Conservation (phyloP, 2,329 filamentous ascomycete species). For the Metarhizium rileyi region DNA sequence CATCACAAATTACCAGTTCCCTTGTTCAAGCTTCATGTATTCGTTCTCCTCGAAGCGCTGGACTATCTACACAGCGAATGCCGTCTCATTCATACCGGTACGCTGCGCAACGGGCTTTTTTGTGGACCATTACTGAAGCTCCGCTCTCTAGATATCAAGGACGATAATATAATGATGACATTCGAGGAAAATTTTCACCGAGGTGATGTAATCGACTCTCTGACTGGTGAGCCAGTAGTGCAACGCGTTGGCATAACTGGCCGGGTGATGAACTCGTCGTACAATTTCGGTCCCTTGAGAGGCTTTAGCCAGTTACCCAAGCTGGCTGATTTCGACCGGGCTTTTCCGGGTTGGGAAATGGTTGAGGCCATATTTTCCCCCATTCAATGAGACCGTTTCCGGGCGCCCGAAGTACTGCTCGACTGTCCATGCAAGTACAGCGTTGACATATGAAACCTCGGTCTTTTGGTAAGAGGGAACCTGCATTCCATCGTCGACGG, state of each 20-base stretch:
- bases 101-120: not conserved
- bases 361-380: constrained; percentile 8
- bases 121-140: not conserved
- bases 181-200: constrained; percentile 9
- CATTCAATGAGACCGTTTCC: constrained; percentile 12
- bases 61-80: constrained; percentile 13
- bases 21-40: not conserved
- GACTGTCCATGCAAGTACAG: constrained; percentile 12
- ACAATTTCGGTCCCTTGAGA: constrained; percentile 9
- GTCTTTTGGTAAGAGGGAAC: constrained; percentile 9
- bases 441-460: constrained; percentile 13
- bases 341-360: constrained; percentile 3
- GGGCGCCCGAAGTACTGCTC: constrained; percentile 14
- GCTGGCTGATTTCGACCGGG: constrained; percentile 11
- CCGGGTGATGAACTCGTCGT: constrained; percentile 8
- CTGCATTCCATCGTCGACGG: not conserved
- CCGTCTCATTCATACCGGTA: constrained; percentile 12
- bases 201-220: constrained; percentile 1
- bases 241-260: not conserved
- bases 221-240: not conserved
- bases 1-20: not conserved
- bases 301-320: constrained; percentile 6
- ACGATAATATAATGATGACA: constrained; percentile 13
- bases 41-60: constrained; percentile 7
- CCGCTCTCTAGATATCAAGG: constrained; percentile 12